These are phyloP conservation scores for Gynochthodes officinalis DNA, from an alignment of 257 asterid genomes.

Conservation along the genomic window DNA sequence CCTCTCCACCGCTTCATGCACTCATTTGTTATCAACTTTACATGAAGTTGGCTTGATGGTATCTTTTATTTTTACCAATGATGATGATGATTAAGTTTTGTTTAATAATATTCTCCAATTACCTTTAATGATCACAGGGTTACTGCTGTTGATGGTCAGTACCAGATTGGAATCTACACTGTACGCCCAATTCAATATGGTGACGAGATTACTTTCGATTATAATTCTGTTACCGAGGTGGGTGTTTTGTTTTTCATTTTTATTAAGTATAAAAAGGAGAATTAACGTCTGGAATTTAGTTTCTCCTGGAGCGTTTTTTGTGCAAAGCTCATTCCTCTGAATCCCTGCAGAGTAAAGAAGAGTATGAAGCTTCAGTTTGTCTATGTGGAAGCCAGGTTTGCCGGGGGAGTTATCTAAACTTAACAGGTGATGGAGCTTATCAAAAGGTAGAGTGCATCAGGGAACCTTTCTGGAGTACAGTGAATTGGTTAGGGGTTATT, in stretches of 20 bases:
- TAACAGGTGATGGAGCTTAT: slow-evolving; percentile 95
- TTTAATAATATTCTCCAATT: neutral
- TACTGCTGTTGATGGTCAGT: slow-evolving; percentile 99
- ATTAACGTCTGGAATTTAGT: slow-evolving; percentile 13
- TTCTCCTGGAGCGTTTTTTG: slow-evolving; percentile 18
- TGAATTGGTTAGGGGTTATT: neutral
- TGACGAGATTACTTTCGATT: slow-evolving; percentile 96
- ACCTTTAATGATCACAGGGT: slow-evolving; percentile 56
- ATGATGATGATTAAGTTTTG: neutral
- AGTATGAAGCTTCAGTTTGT: slow-evolving; percentile 98
- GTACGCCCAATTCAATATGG: slow-evolving; percentile 92
- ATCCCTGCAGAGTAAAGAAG: slow-evolving; percentile 86
- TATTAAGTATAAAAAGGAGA: too few relatives aligned
- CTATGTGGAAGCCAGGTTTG: slow-evolving; percentile 98
- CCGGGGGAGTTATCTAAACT: slow-evolving; percentile 94
- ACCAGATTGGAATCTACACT: slow-evolving; percentile 93
- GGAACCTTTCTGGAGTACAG: slow-evolving; percentile 12
- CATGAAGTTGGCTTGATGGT: neutral
- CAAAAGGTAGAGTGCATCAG: slow-evolving; percentile 59
- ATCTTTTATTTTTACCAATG: neutral
- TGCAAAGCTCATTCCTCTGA: slow-evolving; percentile 11
- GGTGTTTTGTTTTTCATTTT: too few relatives aligned
- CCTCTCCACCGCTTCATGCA: neutral
- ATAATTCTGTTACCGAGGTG: slow-evolving; percentile 98
- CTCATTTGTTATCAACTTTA: neutral